Evolutionary conservation across 257 asterid genomes (phyloP).

Genomic region (Lantana camara): DNA sequence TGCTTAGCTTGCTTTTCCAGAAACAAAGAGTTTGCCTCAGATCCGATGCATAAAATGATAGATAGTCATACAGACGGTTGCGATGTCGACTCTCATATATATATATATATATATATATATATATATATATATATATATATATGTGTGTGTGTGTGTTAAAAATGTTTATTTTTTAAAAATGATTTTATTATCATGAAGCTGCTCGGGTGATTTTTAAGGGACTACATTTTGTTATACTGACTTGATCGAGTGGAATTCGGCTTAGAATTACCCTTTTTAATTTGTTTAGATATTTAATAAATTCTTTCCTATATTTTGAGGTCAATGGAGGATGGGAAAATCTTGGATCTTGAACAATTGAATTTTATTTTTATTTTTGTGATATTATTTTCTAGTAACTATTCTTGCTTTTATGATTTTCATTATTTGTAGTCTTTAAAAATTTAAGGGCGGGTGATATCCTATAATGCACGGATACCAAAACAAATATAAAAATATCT

Average conservation of each 20-base stretch:
- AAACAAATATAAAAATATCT: no score
- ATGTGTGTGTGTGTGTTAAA: no score
- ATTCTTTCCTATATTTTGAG: background rate
- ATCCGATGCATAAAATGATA: constrained; percentile 8
- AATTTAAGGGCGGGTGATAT: no score
- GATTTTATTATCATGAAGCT: background rate
- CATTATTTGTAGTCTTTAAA: background rate
- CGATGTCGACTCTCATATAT: background rate
- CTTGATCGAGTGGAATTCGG: background rate
- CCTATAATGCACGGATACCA: no score
- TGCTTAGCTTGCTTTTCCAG: constrained; percentile 11
- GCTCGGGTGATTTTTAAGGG: background rate
- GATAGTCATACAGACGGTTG: background rate
- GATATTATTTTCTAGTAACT: no score
- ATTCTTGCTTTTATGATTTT: background rate
- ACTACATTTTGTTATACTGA: no score
- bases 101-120: background rate
- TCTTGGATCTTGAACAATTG: constrained; percentile 3
- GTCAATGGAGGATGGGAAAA: background rate
- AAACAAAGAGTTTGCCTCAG: constrained; percentile 4
- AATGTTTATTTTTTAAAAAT: no score
- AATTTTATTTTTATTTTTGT: background rate
- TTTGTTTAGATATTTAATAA: background rate
- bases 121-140: constrained; percentile 2
- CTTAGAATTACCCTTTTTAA: background rate